These are phyloP conservation scores for Aspergillus clavatus DNA, from an alignment of 2,329 filamentous ascomycete species.

Conservation along the genomic window DNA sequence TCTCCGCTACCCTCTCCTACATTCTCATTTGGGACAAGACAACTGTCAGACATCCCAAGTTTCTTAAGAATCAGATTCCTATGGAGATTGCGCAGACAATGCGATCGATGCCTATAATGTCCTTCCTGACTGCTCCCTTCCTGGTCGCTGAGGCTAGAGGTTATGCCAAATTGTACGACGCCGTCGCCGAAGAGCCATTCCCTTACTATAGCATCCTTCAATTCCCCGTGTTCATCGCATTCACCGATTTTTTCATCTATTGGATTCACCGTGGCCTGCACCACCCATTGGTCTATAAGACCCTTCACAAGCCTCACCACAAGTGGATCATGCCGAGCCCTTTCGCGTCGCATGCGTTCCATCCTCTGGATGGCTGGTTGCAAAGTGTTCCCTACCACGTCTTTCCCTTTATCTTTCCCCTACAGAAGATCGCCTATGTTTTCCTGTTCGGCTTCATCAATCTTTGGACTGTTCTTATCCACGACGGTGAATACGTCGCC, in stretches of 20 bases:
- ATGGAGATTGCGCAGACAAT: slow-evolving; percentile 81
- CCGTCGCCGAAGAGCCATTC: slow-evolving; percentile 68
- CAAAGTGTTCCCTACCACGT: slow-evolving; percentile 90
- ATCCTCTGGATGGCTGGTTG: slow-evolving; percentile 84
- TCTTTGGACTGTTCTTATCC: slow-evolving; percentile 93
- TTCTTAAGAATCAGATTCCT: slow-evolving; percentile 85
- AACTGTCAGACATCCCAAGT: slow-evolving; percentile 85
- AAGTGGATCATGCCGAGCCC: slow-evolving; percentile 99
- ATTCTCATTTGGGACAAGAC: slow-evolving; percentile 86
- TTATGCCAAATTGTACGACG: slow-evolving; percentile 82
- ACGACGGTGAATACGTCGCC: slow-evolving; percentile 91
- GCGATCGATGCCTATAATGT: slow-evolving; percentile 73
- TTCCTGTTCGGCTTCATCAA: slow-evolving; percentile 87
- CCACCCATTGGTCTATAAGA: slow-evolving; percentile 76
- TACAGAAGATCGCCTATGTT: slow-evolving; percentile 87
- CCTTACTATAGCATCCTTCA: slow-evolving; percentile 73
- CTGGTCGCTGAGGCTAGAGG: slow-evolving; percentile 81
- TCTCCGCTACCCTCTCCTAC: slow-evolving; percentile 79
- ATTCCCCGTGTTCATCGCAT: slow-evolving; percentile 81
- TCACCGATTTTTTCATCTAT: slow-evolving; percentile 88
- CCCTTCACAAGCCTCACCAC: slow-evolving; percentile 93
- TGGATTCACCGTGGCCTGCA: slow-evolving; percentile 85
- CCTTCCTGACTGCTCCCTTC: slow-evolving; percentile 71
- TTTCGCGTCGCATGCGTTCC: slow-evolving; percentile 88
- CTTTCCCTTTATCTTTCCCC: slow-evolving; percentile 86